Conservation (phyloP, 1,139 yeast genomes). For the Magnusiomyces sp. region DNA sequence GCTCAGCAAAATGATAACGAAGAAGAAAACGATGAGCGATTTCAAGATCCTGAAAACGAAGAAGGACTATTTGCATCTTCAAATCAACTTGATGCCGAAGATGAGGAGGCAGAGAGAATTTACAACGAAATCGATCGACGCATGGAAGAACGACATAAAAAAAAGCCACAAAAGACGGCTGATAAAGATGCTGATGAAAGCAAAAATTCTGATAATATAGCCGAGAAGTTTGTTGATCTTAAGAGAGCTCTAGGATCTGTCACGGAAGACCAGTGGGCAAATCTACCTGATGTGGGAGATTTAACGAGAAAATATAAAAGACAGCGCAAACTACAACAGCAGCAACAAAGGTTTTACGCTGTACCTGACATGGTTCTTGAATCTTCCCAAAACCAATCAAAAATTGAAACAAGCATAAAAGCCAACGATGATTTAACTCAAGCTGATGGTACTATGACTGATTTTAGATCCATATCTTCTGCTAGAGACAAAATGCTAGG, state of each 20-base stretch:
- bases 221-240: slow-evolving; percentile 46
- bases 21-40: slow-evolving; percentile 26
- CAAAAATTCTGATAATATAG: slow-evolving; percentile 29
- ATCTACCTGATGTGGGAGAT: slow-evolving; percentile 83
- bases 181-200: slow-evolving; percentile 27
- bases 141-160: slow-evolving; percentile 36
- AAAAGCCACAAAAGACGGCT: slow-evolving; percentile 26
- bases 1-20: slow-evolving; percentile 30
- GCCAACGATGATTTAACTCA: slow-evolving; percentile 23
- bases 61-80: slow-evolving; percentile 31
- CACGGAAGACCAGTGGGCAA: slow-evolving; percentile 68
- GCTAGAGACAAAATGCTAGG: slow-evolving; percentile 49
- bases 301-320: slow-evolving; percentile 74
- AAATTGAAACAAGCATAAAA: slow-evolving; percentile 32
- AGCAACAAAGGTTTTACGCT: slow-evolving; percentile 65
- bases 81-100: slow-evolving; percentile 38
- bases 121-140: slow-evolving; percentile 58
- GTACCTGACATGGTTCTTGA: slow-evolving; percentile 62
- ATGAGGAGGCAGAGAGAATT: slow-evolving; percentile 70
- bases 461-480: slow-evolving; percentile 42
- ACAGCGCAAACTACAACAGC: slow-evolving; percentile 47
- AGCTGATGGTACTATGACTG: slow-evolving; percentile 31
- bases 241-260: slow-evolving; percentile 55
- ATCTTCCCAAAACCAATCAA: slow-evolving; percentile 33
- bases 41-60: slow-evolving; percentile 36